phyloP scores from a whole-genome alignment of 495 filamentous ascomycete genomes.

The Clohesyomyces aquaticus region DNA sequence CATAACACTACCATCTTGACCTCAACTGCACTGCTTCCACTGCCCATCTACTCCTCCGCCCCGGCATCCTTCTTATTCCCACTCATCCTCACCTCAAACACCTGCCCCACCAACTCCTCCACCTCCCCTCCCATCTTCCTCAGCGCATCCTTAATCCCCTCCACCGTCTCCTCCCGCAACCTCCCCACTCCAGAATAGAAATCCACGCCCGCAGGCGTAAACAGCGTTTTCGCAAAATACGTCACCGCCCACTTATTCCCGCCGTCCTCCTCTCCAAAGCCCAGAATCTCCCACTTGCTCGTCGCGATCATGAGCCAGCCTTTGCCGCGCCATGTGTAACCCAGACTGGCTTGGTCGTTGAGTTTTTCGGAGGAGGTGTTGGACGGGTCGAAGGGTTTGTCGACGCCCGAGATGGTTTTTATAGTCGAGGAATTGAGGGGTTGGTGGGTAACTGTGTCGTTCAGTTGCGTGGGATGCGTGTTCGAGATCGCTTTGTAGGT shows the following conservation, averaged over 20 bases:
- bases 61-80: slow-evolving; percentile 14
- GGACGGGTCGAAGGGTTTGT: slow-evolving; percentile 52
- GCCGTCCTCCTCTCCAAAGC: slow-evolving; percentile 61
- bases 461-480: slow-evolving; percentile 51
- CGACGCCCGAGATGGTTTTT: slow-evolving; percentile 65
- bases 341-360: slow-evolving; percentile 26
- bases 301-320: slow-evolving; percentile 66
- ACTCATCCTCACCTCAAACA: slow-evolving; percentile 50
- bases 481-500: slow-evolving; percentile 59
- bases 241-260: slow-evolving; percentile 66
- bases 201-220: slow-evolving; percentile 76
- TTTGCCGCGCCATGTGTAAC: slow-evolving; percentile 74
- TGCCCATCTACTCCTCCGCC: too few species aligned
- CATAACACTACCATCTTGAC: too few species aligned
- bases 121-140: slow-evolving; percentile 46
- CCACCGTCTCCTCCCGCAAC: slow-evolving; percentile 52
- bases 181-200: slow-evolving; percentile 66
- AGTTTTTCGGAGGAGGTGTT: not conserved
- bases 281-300: slow-evolving; percentile 75
- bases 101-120: slow-evolving; percentile 45
- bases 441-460: slow-evolving; percentile 72
- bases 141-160: slow-evolving; percentile 49
- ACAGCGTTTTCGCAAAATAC: slow-evolving; percentile 73
- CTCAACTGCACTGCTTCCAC: too few species aligned
- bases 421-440: slow-evolving; percentile 51